Base-by-base conservation (phyloP, 2,329 filamentous ascomycete species). In the Lasiodiplodia gonubiensis region DNA sequence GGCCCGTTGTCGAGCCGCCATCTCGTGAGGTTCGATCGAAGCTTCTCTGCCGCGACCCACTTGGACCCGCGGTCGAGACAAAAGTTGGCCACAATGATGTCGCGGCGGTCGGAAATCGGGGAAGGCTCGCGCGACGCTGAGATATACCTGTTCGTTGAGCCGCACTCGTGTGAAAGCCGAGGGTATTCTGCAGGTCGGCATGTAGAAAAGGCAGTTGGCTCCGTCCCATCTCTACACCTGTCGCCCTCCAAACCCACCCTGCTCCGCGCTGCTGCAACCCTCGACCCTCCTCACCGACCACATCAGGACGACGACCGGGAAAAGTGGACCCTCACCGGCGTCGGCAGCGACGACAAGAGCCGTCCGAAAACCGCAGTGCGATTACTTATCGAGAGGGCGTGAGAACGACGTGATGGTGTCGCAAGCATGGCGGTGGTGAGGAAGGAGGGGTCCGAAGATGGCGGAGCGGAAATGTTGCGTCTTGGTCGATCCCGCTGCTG, bases 21-120 rank as follows among this genome's bases (percentile, higher is more conserved):
- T 48, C 39, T 61, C 42, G 57, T 49, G 57, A 61, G 57, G 30
- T 23, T 33, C 10, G 8, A n/a, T 8, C 55, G 23, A 23, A 27
- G 55, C 55, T 42, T 37, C 35, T 14, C 16, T 8, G 12, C 2
- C 11, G 55, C 8, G 57, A 42, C 57, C 57, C 57, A 61, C 57
- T 23, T 1, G 4, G 55, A 46, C 7, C 18, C 18, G 57, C 18
- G 57, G 57, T 21, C 39, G 57, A 49, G 57, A 39, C 57, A 61
- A 61, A 33, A 33, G 25, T 33, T 61, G 57, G 57, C 39, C 37
- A 21, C 57, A 18, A 49, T 61, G 39, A 61, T 61, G 57, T 48
- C 14, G 57, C 18, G 6, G 39, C 57, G 57, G 57, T 18, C 57
- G 57, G 39, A 48, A 25, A 27, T 61, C 57, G 57, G 57, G 3